phyloP scores from a whole-genome alignment of 306 rosid genomes.

The Purshia tridentata region DNA sequence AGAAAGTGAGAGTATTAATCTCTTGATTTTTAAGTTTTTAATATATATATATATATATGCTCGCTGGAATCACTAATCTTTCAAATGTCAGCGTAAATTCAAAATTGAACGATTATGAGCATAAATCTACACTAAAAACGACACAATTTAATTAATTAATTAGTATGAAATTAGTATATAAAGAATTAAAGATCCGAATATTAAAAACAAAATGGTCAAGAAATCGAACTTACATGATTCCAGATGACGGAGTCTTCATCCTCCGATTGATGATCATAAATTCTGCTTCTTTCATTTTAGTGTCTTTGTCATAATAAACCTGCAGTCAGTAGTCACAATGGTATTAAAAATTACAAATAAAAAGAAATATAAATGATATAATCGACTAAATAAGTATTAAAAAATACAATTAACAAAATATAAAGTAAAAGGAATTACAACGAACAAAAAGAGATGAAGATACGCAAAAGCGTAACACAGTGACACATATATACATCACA shows the following conservation, averaged over 20 bases:
- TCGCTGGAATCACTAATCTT: too few relatives aligned
- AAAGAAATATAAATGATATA: neutral
- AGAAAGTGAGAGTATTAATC: neutral
- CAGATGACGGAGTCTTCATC: neutral
- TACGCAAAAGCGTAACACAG: neutral
- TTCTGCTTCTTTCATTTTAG: slow-evolving; percentile 12
- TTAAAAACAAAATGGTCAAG: too few relatives aligned
- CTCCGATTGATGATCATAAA: neutral
- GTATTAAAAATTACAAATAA: neutral
- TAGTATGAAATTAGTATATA: too few relatives aligned
- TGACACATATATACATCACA: neutral
- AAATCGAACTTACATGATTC: neutral
- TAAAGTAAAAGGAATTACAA: neutral
- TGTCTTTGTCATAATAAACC: slow-evolving; percentile 19
- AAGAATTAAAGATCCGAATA: too few relatives aligned
- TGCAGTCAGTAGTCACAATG: slow-evolving; percentile 39
- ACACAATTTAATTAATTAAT: too few relatives aligned
- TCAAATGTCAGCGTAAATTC: too few relatives aligned
- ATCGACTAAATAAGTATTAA: neutral
- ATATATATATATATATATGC: too few relatives aligned
- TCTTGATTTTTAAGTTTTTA: neutral
- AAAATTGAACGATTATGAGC: too few relatives aligned
- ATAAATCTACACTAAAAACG: too few relatives aligned
- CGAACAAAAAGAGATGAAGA: slow-evolving; percentile 4
- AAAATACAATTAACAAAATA: neutral